phyloP scores from a whole-genome alignment of 163 green algal species.

The Chlamydomonas reinhardtii region DNA sequence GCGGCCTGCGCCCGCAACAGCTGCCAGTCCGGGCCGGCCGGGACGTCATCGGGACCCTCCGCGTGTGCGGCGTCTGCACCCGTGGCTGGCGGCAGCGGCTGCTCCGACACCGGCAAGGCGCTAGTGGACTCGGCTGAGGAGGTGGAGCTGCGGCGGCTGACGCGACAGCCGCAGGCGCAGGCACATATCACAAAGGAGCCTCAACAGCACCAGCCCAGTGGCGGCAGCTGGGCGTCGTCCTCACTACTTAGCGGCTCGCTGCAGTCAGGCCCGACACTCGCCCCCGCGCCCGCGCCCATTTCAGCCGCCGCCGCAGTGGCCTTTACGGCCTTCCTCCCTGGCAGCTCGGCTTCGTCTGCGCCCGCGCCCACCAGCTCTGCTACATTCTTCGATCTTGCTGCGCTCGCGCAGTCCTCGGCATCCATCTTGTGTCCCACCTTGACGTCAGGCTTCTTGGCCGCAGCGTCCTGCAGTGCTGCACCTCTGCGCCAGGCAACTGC shows the following conservation, averaged over 20 bases:
- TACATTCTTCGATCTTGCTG: slow-evolving; percentile 4
- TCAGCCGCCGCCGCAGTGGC: not conserved
- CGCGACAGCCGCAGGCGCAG: not conserved
- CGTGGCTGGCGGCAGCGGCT: not conserved
- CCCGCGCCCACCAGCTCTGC: not conserved
- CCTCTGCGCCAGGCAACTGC: not conserved
- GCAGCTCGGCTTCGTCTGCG: too few species aligned
- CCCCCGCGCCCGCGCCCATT: too few species aligned
- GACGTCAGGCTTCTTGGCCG: not conserved
- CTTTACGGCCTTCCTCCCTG: not conserved
- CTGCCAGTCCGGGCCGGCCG: too few species aligned
- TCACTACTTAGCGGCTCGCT: too few species aligned
- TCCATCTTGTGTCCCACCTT: not conserved
- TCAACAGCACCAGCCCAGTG: not conserved
- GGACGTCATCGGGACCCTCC: not conserved
- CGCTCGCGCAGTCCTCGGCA: slow-evolving; percentile 15
- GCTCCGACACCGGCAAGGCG: not conserved
- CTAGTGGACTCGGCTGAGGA: slow-evolving; percentile 41
- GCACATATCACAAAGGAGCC: not conserved
- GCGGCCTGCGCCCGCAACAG: not conserved
- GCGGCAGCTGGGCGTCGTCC: not conserved
- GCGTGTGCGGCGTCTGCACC: not conserved
- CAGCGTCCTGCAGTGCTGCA: not conserved
- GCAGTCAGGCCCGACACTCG: not conserved
- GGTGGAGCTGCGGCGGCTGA: slow-evolving; percentile 30